Percentiles rank a stretch among this genome's conserved stretches.
phyloP scores from a whole-genome alignment of 139 green algal genomes.

The Zygnema circumcarinatum region DNA sequence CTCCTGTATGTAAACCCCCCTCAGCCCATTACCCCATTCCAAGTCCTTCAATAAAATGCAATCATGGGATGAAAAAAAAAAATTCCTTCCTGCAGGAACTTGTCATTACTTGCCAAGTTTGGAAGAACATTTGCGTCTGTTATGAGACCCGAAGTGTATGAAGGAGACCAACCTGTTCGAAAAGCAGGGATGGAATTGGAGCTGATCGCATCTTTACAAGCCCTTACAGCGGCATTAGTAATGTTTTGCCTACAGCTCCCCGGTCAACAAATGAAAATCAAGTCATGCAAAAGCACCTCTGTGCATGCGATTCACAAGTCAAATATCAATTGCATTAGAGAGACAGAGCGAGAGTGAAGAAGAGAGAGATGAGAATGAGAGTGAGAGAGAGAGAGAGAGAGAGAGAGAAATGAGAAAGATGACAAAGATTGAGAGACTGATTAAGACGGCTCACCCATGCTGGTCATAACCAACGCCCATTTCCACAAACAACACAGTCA shows the following conservation, averaged over 20 bases:
- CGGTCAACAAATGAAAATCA: not conserved
- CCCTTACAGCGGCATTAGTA: conserved; percentile 25
- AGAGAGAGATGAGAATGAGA: not conserved
- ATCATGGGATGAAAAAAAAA: not conserved
- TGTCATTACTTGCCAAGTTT: too few relatives aligned
- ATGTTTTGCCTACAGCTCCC: conserved; percentile 48
- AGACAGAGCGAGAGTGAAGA: not conserved
- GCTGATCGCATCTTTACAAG: conserved; percentile 42
- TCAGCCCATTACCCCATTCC: not conserved
- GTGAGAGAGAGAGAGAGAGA: not conserved
- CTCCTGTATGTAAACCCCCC: conserved; percentile 31
- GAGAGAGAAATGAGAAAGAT: not conserved
- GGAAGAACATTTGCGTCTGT: too few relatives aligned
- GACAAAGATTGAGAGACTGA: too few relatives aligned
- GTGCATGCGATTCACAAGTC: not conserved
- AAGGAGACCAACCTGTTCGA: conserved; percentile 29
- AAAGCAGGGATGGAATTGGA: conserved; percentile 53
- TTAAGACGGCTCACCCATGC: conserved; percentile 40
- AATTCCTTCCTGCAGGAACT: too few relatives aligned
- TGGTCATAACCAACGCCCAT: conserved; percentile 51
- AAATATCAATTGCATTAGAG: not conserved
- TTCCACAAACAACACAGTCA: conserved; percentile 49
- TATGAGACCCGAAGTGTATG: too few relatives aligned
- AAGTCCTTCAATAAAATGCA: not conserved
- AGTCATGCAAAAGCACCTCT: not conserved